Percentiles rank a stretch among this genome's conserved stretches.
phyloP scores from a whole-genome alignment of 306 rosid genomes.

The Myrica gale region DNA sequence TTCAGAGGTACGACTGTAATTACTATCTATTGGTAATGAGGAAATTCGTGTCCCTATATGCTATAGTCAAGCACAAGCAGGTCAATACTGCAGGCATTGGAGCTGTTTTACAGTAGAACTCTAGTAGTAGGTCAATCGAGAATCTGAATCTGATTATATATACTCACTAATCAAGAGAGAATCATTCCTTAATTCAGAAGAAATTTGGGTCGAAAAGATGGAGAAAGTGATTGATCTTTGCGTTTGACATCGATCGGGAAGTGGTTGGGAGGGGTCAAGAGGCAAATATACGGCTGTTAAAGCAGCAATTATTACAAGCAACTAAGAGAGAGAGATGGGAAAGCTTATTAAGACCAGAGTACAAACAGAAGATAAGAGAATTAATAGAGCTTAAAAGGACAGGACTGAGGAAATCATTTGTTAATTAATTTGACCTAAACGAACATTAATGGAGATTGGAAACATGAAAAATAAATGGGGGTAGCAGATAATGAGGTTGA shows the following conservation, averaged over 20 bases:
- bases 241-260: background rate
- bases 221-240: background rate
- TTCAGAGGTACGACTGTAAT: no score
- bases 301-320: constrained; percentile 26
- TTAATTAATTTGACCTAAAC: no score
- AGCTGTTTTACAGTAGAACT: no score
- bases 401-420: background rate
- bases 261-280: constrained; percentile 34
- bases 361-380: background rate
- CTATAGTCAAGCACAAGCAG: no score
- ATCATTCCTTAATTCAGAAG: no score
- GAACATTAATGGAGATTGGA: background rate
- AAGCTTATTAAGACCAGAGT: constrained; percentile 14
- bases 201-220: no score
- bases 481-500: constrained; percentile 6
- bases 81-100: no score
- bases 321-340: background rate
- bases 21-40: no score
- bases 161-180: no score
- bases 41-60: no score
- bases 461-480: background rate
- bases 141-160: no score
- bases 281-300: constrained; percentile 20
- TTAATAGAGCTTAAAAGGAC: background rate
- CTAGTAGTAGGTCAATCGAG: no score